A percentile compares a stretch with the other conserved stretches of the same genome.
Evolutionary conservation across 2,329 filamentous ascomycete species (phyloP).

Genomic region (Exophiala mesophila): DNA sequence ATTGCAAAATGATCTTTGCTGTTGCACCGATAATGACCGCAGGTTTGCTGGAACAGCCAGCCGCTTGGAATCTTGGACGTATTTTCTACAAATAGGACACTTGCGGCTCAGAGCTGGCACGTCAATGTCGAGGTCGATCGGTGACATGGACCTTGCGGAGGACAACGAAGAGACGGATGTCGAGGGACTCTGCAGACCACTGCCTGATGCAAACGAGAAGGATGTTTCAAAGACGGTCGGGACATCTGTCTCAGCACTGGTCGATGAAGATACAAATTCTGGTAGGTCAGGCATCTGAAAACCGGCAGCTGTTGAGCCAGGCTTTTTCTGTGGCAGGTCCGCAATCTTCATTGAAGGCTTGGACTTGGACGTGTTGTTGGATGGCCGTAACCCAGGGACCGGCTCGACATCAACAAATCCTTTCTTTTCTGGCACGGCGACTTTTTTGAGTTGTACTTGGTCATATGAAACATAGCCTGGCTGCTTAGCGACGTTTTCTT

Average conservation of each 20-base stretch:
- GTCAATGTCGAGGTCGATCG: constrained; percentile 17
- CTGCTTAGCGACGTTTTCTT: neutral
- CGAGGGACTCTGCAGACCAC: constrained; percentile 6
- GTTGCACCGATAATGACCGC: constrained; percentile 17
- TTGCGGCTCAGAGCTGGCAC: constrained; percentile 1
- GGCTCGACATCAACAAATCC: constrained; percentile 7
- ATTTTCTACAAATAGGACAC: constrained; percentile 13
- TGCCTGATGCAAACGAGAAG: constrained; percentile 1
- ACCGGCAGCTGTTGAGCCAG: neutral
- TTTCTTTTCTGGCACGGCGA: constrained; percentile 1
- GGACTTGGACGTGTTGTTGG: neutral
- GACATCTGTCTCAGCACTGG: constrained; percentile 7
- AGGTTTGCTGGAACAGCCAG: constrained; percentile 18
- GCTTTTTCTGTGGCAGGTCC: constrained; percentile 1
- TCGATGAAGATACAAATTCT: constrained; percentile 13
- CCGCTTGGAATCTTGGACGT: constrained; percentile 4
- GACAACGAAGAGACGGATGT: constrained; percentile 22
- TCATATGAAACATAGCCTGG: constrained; percentile 9
- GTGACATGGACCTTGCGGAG: constrained; percentile 17
- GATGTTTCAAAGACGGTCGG: constrained; percentile 5
- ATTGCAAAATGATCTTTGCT: constrained; percentile 24
- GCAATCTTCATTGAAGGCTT: constrained; percentile 6
- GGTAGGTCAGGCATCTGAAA: constrained; percentile 15
- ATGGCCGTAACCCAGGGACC: neutral
- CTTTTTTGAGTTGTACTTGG: constrained; percentile 2